phyloP scores from a whole-genome alignment of 371 early-diverging fungal genomes.

The Apophysomyces variabilis region DNA sequence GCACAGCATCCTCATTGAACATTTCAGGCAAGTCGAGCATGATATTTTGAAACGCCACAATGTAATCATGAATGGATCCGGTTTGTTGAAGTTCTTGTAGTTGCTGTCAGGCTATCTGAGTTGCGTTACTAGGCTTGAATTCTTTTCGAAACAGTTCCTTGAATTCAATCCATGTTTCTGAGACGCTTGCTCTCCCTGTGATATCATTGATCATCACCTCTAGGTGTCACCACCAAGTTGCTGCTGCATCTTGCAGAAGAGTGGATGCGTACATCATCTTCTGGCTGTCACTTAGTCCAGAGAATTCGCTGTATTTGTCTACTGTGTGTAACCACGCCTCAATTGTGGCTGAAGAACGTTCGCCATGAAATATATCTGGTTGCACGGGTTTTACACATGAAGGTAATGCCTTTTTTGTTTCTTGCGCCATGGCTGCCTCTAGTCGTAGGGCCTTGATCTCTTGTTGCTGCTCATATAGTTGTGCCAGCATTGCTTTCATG shows the following conservation, averaged over 20 bases:
- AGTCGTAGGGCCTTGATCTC: background rate
- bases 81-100: constrained; percentile 5
- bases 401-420: background rate
- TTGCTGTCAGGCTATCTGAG: constrained; percentile 7
- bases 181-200: background rate
- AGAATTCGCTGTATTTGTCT: constrained; percentile 11
- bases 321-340: constrained; percentile 15
- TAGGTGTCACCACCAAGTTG: constrained; percentile 16
- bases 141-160: constrained; percentile 9
- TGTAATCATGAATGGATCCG: constrained; percentile 7
- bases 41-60: constrained; percentile 14
- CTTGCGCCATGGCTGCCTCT: background rate
- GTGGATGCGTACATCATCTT: constrained; percentile 12
- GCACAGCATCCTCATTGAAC: constrained; percentile 17
- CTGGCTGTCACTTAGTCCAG: constrained; percentile 8
- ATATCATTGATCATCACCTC: background rate
- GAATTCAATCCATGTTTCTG: constrained; percentile 6
- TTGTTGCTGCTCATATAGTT: constrained; percentile 4
- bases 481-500: constrained; percentile 9
- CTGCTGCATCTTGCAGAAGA: constrained; percentile 3
- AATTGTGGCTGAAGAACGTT: constrained; percentile 10
- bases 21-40: constrained; percentile 23
- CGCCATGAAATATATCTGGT: constrained; percentile 13
- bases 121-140: constrained; percentile 15
- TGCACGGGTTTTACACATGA: background rate